Conservation (phyloP, 164 flowering plant species). For the Berberis thunbergii region DNA sequence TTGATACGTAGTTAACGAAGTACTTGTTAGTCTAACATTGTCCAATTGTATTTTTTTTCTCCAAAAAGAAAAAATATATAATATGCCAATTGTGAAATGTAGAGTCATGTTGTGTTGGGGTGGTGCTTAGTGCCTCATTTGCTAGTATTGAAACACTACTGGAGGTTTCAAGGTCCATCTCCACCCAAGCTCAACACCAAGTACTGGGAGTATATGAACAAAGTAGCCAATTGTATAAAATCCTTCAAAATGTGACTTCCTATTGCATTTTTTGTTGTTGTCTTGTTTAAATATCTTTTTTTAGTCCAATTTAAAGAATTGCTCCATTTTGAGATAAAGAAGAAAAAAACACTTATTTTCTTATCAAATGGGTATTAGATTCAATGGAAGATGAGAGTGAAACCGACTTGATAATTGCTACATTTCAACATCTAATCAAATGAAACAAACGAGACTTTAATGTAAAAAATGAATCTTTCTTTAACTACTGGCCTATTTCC, state of each 20-base stretch:
- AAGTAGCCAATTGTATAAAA: no score
- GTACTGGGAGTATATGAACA: no score
- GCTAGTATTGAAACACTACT: no score
- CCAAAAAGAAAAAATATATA: not conserved
- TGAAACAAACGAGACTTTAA: not conserved
- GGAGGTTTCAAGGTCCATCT: no score
- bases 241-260: not conserved
- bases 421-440: conserved; percentile 5
- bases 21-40: conserved; percentile 5
- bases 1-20: conserved; percentile 32
- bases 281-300: not conserved
- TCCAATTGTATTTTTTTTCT: not conserved
- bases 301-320: not conserved
- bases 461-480: no score
- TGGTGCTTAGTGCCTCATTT: no score
- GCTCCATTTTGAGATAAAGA: not conserved
- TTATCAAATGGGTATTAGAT: not conserved
- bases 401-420: conserved; percentile 11
- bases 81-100: not conserved
- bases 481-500: no score
- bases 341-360: not conserved
- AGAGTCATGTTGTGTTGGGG: not conserved
- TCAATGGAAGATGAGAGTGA: conserved; percentile 21
- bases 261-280: not conserved
- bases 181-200: no score